Evolutionary conservation across 495 filamentous ascomycete species (phyloP).

Genomic region (Oleoguttula mirabilis): DNA sequence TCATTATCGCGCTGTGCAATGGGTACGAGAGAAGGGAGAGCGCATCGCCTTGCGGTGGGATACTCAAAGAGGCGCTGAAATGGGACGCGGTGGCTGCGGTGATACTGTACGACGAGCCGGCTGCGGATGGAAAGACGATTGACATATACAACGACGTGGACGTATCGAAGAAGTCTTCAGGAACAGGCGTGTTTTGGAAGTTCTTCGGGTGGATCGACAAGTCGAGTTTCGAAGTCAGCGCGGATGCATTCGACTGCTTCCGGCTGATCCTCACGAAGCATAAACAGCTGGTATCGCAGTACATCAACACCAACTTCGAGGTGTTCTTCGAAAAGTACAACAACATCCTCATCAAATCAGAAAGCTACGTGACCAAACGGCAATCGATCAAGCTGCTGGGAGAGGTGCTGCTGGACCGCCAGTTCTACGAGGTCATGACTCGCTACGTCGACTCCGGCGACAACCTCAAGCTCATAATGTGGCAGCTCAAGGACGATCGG

Average conservation of each 20-base stretch:
- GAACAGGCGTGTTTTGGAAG: slow-evolving; percentile 84
- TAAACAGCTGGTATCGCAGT: slow-evolving; percentile 75
- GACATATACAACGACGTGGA: slow-evolving; percentile 51
- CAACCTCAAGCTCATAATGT: slow-evolving; percentile 97
- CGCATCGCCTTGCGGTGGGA: slow-evolving; percentile 81
- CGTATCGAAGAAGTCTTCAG: slow-evolving; percentile 51
- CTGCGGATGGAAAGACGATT: slow-evolving; percentile 39
- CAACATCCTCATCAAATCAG: slow-evolving; percentile 70
- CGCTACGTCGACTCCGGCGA: slow-evolving; percentile 89
- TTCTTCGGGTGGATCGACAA: slow-evolving; percentile 97
- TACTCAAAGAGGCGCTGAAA: slow-evolving; percentile 84
- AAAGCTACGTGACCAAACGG: slow-evolving; percentile 94
- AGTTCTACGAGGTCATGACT: slow-evolving; percentile 97
- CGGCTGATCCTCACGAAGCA: slow-evolving; percentile 88
- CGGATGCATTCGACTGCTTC: slow-evolving; percentile 95
- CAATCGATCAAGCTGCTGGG: slow-evolving; percentile 96
- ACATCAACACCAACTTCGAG: slow-evolving; percentile 75
- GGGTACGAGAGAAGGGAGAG: slow-evolving; percentile 86
- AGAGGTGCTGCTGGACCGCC: slow-evolving; percentile 84
- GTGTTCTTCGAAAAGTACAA: slow-evolving; percentile 90
- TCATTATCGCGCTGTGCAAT: slow-evolving; percentile 75
- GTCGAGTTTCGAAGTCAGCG: slow-evolving; percentile 88
- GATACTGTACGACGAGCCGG: slow-evolving; percentile 81
- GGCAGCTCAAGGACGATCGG: slow-evolving; percentile 80
- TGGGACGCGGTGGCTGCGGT: slow-evolving; percentile 78